Conservation (phyloP, 352 stramenopile genomes). For the Phytophthora pisi region DNA sequence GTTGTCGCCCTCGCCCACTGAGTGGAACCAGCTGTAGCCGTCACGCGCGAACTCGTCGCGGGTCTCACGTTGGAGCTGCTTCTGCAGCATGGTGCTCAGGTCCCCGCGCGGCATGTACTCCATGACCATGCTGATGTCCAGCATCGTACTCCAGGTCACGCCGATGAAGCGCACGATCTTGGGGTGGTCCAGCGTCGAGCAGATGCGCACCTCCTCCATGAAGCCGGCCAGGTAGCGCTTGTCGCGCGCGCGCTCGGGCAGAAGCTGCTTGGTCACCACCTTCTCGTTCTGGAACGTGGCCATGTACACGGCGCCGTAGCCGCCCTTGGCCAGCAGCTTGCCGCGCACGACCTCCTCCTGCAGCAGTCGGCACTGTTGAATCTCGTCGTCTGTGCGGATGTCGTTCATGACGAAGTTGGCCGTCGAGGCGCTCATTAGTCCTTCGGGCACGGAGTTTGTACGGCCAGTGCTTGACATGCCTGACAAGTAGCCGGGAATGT, state of each 20-base stretch:
- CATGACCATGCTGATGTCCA: slow-evolving; percentile 60
- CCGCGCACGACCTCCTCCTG: slow-evolving; percentile 54
- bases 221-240: slow-evolving; percentile 41
- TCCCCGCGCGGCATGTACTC: slow-evolving; percentile 59
- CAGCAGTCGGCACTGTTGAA: slow-evolving; percentile 56
- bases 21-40: slow-evolving; percentile 45
- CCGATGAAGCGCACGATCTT: slow-evolving; percentile 59
- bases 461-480: slow-evolving; percentile 31
- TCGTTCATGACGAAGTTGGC: slow-evolving; percentile 53
- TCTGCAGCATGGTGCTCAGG: slow-evolving; percentile 44
- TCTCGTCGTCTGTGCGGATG: slow-evolving; percentile 65
- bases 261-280: slow-evolving; percentile 58
- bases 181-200: slow-evolving; percentile 43
- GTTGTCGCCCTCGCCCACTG: slow-evolving; percentile 24
- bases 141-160: slow-evolving; percentile 56
- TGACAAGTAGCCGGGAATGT: slow-evolving; percentile 26
- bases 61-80: slow-evolving; percentile 35
- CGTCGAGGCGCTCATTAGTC: slow-evolving; percentile 22
- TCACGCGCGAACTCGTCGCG: slow-evolving; percentile 30
- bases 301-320: slow-evolving; percentile 66
- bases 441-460: slow-evolving; percentile 29
- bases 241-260: slow-evolving; percentile 41
- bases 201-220: slow-evolving; percentile 55
- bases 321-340: slow-evolving; percentile 51
- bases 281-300: slow-evolving; percentile 46